Conservation (phyloP, 306 rosid species). For the Vigna radiata region DNA sequence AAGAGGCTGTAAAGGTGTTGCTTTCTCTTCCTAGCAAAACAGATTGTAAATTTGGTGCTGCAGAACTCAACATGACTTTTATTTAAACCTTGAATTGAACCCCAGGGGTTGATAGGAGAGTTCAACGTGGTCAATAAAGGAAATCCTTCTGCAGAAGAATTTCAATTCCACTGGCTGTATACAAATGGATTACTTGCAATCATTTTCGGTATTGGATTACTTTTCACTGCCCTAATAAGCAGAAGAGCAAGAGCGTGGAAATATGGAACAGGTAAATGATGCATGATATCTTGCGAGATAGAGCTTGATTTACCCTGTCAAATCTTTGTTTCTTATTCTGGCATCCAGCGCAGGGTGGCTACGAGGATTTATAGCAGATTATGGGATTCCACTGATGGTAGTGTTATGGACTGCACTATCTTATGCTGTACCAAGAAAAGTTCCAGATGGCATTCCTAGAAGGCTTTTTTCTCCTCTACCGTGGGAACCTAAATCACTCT, state of each 20-base stretch:
- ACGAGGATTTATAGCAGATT: constrained; percentile 79
- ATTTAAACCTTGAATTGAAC: constrained; percentile 51
- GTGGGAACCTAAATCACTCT: constrained; percentile 75
- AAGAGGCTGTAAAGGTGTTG: constrained; percentile 84
- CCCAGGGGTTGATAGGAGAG: constrained; percentile 81
- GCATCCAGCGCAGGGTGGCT: constrained; percentile 63
- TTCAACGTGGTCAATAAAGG: constrained; percentile 57
- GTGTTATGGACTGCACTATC: constrained; percentile 80
- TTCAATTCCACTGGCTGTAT: constrained; percentile 69
- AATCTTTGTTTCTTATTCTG: constrained; percentile 33
- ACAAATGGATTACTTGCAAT: constrained; percentile 79
- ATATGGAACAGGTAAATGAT: constrained; percentile 78
- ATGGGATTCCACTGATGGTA: constrained; percentile 89
- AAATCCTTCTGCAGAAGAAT: constrained; percentile 51
- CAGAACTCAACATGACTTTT: constrained; percentile 31
- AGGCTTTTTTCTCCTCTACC: constrained; percentile 78
- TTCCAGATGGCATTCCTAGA: constrained; percentile 80
- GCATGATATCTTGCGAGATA: constrained; percentile 4
- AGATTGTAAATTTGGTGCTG: constrained; percentile 16
- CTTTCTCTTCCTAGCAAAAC: constrained; percentile 32
- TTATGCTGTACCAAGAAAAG: constrained; percentile 57
- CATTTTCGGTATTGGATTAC: constrained; percentile 73
- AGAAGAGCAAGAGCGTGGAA: constrained; percentile 87
- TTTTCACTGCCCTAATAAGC: constrained; percentile 68
- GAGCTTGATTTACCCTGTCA: constrained; percentile 32